phyloP scores from a whole-genome alignment of 75 land plant species.

The Pinus taeda region DNA sequence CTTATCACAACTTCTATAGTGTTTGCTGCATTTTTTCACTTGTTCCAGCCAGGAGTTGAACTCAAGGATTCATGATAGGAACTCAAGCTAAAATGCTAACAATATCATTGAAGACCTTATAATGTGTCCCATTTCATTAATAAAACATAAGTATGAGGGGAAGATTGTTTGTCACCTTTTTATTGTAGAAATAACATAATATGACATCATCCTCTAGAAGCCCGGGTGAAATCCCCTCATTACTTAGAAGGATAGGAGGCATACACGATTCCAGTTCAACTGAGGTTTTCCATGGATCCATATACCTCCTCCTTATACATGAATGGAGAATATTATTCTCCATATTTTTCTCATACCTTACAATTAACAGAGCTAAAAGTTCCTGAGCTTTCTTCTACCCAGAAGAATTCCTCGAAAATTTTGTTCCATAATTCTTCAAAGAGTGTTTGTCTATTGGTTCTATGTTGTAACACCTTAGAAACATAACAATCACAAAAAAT shows the following conservation, averaged over 20 bases:
- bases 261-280: slow-evolving; percentile 43
- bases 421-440: slow-evolving; percentile 22
- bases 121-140: not conserved
- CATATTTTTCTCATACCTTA: slow-evolving; percentile 39
- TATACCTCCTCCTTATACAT: slow-evolving; percentile 54
- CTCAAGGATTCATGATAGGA: not conserved
- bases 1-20: slow-evolving; percentile 90
- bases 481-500: slow-evolving; percentile 46
- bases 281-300: slow-evolving; percentile 30
- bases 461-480: slow-evolving; percentile 56
- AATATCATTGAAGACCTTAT: not conserved
- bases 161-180: slow-evolving; percentile 33
- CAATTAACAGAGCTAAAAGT: slow-evolving; percentile 28
- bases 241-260: slow-evolving; percentile 47
- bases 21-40: slow-evolving; percentile 90
- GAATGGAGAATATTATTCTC: slow-evolving; percentile 49
- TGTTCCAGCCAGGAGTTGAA: slow-evolving; percentile 12
- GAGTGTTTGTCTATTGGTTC: slow-evolving; percentile 59
- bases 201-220: slow-evolving; percentile 45
- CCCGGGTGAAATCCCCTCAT: slow-evolving; percentile 36
- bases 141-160: not conserved
- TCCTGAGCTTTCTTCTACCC: slow-evolving; percentile 29
- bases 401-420: slow-evolving; percentile 7
- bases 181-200: slow-evolving; percentile 57
- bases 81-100: not conserved